Percentiles rank a stretch among this genome's conserved stretches.
These are phyloP conservation scores for Colletotrichum acutatum DNA, from an alignment of 2,329 filamentous ascomycete species.

Conservation along the genomic window DNA sequence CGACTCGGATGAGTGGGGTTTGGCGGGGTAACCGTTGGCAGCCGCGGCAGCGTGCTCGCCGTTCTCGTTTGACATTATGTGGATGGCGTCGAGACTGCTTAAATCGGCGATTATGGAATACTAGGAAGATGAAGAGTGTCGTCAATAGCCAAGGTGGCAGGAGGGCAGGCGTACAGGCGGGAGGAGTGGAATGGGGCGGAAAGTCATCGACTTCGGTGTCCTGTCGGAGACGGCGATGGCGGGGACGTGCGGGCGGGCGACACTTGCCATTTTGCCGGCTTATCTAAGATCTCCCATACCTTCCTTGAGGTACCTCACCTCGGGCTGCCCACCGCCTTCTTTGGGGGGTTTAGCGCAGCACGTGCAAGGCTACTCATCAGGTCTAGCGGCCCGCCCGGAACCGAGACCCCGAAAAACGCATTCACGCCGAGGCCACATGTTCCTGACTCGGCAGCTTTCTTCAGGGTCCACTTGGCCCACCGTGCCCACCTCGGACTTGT, in stretches of 20 bases:
- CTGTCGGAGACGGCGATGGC: slow-evolving; percentile 31
- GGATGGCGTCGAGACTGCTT: background rate
- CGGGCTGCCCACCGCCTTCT: background rate
- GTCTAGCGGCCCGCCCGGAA: background rate
- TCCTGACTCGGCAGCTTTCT: slow-evolving; percentile 17
- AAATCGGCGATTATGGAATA: background rate
- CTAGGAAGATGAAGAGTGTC: background rate
- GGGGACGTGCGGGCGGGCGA: slow-evolving; percentile 17
- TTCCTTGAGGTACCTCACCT: too few relatives aligned
- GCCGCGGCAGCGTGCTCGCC: slow-evolving; percentile 21
- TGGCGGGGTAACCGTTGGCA: slow-evolving; percentile 32
- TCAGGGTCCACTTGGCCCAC: background rate
- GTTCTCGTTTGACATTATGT: slow-evolving; percentile 13
- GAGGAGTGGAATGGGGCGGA: slow-evolving; percentile 15
- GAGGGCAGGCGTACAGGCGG: background rate
- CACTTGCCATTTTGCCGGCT: slow-evolving; percentile 24
- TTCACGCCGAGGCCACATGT: background rate
- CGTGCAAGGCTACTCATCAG: background rate
- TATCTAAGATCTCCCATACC: background rate
- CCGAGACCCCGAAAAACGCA: background rate
- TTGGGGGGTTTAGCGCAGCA: background rate
- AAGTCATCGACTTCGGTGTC: slow-evolving; percentile 22
- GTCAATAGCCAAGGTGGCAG: background rate
- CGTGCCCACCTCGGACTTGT: background rate
- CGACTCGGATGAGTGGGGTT: slow-evolving; percentile 32